Evolutionary conservation across 495 filamentous ascomycete species (phyloP), one percentile per base, ranked within the genome.

Genomic region (Penicillium bovifimosum): DNA sequence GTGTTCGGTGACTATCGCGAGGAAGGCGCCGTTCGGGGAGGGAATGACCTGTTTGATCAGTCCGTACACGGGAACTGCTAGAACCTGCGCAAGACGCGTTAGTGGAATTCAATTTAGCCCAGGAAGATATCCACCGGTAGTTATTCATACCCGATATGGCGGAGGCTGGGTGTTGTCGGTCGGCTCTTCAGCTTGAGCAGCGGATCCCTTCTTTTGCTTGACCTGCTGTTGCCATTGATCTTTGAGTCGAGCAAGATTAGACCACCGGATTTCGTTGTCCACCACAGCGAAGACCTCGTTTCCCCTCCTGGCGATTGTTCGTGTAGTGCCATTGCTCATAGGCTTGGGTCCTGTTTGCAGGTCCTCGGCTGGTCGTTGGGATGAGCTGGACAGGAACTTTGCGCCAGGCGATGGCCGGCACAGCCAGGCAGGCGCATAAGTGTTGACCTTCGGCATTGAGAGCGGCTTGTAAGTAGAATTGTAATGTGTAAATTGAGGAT

Each of bases 251-350:
- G 78, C 78, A 8, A 96, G 73, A 68, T 91, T 85, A 6, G 85
- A 82, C 91, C 91, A 96, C 62, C 90, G 77, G 33, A 96, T 87
- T 66, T 95, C 82, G 56, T 86, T 92, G 27, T 88, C 90, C 10
- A 86, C 83, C 11, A 88, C 89, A 1, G 86, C 82, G 64, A 96
- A 95, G 1, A 95, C 73, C 58, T 96, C 87, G 28, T 85, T 87
- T 38, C 83, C 88, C 41, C 89, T 74, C 34, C 76, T 80, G 6
- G 88, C 90, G 34, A 93, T 81, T 8, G 80, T 91, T 43, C 82
- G 78, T 34, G 74, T 75, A 3, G 88, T 79, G 9, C 86, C 84
- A 6, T 67, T 66, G 42, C 77, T 72, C 10, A 62, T 61, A 7
- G 59, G 28, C 47, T 71, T 77, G 17, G 60, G 65, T 49, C 56